Base-by-base conservation (phyloP, 2,329 filamentous ascomycete genomes). In the Davidsoniella neocaledoniae region DNA sequence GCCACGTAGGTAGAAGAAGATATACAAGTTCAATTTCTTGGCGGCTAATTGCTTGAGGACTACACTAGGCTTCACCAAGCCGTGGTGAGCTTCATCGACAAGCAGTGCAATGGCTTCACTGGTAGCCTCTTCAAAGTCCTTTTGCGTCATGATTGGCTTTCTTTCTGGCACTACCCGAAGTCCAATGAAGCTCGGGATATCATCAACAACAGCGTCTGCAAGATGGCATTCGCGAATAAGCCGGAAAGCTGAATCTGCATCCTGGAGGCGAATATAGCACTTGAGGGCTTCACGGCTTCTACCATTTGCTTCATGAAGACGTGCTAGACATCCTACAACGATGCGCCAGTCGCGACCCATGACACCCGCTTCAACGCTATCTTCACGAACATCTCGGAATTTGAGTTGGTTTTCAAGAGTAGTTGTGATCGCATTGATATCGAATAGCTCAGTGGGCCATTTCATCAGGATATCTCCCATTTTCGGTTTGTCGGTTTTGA, bases 1-100 rank as follows among this genome's bases (percentile, higher is more conserved):
- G 0, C 81, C 79, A 10, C 83, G 80, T 21, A 98, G 73, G 62
- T 98, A 98, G 65, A 96, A 93, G 67, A 84, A 96, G 0, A 94
- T 73, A 60, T 94, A 95, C 0, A 86, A 69, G 46, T 78, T 70
- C 46, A 84, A 68, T 16, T 79, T 71, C 54, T 81, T 77, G 17
- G 71, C 69, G 57, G 81, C 71, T 2, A 98, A 70, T 61, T 96
- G 88, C 4, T 72, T 67, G 2, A 95, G 81, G 2, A 98, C 88
- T 2, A 79, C 73, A 3, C 77, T 73, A 0, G 87, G 83, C 25
- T 76, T 78, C 14, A 96, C 81, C 23, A 94, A 81, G 0, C 91
- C 91, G 52, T 90, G 83, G 55, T 88, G 83, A 1, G 88, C 88
- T 64, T 96, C 90, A 46, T 93, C 83, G 0, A 94, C 88, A 4